phyloP scores from a whole-genome alignment of 805 yeast genomes.

The Wickerhamiella siamensis region DNA sequence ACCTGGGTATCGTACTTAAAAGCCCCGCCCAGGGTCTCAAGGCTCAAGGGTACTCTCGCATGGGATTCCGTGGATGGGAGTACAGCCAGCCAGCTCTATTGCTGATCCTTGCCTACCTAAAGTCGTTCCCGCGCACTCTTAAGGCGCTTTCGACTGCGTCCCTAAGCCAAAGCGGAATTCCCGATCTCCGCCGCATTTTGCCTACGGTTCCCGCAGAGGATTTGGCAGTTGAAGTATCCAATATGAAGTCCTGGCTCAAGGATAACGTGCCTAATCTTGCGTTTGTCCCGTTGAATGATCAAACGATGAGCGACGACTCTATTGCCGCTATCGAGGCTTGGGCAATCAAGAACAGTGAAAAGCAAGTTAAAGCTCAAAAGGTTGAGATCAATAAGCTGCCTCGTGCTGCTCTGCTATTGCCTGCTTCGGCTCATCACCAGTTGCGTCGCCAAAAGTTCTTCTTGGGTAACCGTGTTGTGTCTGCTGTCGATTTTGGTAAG shows the following conservation, averaged over 20 bases:
- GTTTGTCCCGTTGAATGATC: slow-evolving; percentile 62
- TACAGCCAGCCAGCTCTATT: slow-evolving; percentile 62
- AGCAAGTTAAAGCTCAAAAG: slow-evolving; percentile 33
- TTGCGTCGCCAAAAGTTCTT: slow-evolving; percentile 63
- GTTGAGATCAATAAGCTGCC: slow-evolving; percentile 72
- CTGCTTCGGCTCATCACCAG: slow-evolving; percentile 54
- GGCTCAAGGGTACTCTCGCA: slow-evolving; percentile 75
- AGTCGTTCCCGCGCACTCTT: slow-evolving; percentile 50
- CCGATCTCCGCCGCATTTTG: slow-evolving; percentile 11
- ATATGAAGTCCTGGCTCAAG: slow-evolving; percentile 33
- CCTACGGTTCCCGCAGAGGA: slow-evolving; percentile 17
- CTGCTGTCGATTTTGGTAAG: slow-evolving; percentile 74
- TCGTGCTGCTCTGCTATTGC: slow-evolving; percentile 63
- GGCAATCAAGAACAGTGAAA: slow-evolving; percentile 26
- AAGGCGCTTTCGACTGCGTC: slow-evolving; percentile 22
- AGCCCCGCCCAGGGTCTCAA: slow-evolving; percentile 66
- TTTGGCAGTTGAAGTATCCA: slow-evolving; percentile 26
- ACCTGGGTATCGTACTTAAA: slow-evolving; percentile 75
- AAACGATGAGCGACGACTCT: slow-evolving; percentile 54
- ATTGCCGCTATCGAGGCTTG: slow-evolving; percentile 52
- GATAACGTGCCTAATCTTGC: slow-evolving; percentile 31
- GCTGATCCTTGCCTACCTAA: slow-evolving; percentile 46
- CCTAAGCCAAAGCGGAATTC: slow-evolving; percentile 10
- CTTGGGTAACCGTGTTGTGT: slow-evolving; percentile 81
- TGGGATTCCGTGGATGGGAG: slow-evolving; percentile 60